Percentiles rank a stretch among this genome's conserved stretches.
These are phyloP conservation scores for Lasiodiplodia sp. DNA, from an alignment of 2,329 filamentous ascomycete species.

Conservation along the genomic window DNA sequence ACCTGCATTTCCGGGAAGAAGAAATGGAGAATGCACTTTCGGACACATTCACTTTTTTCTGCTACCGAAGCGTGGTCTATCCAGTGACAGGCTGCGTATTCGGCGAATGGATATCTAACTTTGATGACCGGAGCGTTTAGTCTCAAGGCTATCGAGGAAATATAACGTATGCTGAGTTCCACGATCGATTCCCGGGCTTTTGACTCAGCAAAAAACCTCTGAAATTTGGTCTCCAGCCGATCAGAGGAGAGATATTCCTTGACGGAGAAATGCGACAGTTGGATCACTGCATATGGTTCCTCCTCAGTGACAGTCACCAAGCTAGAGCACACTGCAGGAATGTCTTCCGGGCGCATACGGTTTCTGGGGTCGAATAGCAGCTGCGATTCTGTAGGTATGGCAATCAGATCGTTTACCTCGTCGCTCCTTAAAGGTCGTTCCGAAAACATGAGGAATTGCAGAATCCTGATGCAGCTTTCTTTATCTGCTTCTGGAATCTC, in stretches of 20 bases:
- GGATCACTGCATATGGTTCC: constrained; percentile 24
- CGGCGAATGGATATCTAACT: constrained; percentile 35
- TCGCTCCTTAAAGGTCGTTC: constrained; percentile 34
- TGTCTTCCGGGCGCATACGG: constrained; percentile 40
- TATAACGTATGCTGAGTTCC: constrained; percentile 38
- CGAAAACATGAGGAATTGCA: constrained; percentile 40
- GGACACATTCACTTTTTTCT: constrained; percentile 30
- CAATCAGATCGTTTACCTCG: constrained; percentile 39
- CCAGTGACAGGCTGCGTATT: constrained; percentile 42
- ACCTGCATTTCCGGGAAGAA: constrained; percentile 31
- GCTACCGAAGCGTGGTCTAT: constrained; percentile 34
- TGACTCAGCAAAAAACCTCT: constrained; percentile 35
- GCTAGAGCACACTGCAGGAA: constrained; percentile 44
- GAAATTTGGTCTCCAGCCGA: not conserved
- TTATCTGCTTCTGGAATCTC: constrained; percentile 34
- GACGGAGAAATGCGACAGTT: constrained; percentile 45
- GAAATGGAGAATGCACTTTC: constrained; percentile 28
- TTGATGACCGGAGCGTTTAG: constrained; percentile 9
- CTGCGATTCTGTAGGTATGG: constrained; percentile 38
- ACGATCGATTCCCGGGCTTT: constrained; percentile 37
- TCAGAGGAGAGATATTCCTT: constrained; percentile 45
- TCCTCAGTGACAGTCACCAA: not conserved
- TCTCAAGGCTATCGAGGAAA: constrained; percentile 25
- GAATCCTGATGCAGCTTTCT: constrained; percentile 36
- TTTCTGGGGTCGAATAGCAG: constrained; percentile 44